phyloP scores from a whole-genome alignment of 1,139 yeast species.

The Candida freyschussii region DNA sequence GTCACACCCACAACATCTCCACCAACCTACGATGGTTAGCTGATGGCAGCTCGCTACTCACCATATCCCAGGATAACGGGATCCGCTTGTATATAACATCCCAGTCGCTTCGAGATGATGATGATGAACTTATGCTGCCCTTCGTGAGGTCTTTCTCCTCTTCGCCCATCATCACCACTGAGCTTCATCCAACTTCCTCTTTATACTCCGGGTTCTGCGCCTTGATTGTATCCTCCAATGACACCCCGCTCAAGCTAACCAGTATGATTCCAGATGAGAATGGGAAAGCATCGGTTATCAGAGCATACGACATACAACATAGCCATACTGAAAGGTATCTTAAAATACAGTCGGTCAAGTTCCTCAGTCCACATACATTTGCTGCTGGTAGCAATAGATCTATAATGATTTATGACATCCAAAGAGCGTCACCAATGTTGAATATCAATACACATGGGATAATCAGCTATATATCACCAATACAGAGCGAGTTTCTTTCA shows the following conservation, averaged over 20 bases:
- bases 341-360: conserved; percentile 20
- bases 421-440: conserved; percentile 14
- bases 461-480: conserved; percentile 14
- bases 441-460: conserved; percentile 12
- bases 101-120: conserved; percentile 19
- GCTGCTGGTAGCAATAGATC: conserved; percentile 23
- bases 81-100: conserved; percentile 29
- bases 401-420: conserved; percentile 25
- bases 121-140: conserved; percentile 19
- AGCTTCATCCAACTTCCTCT: conserved; percentile 25
- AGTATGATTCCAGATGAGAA: conserved; percentile 23
- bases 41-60: conserved; percentile 28
- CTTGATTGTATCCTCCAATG: conserved; percentile 22
- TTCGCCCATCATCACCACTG: conserved; percentile 22
- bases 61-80: conserved; percentile 27
- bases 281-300: conserved; percentile 12
- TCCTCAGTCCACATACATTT: conserved; percentile 14
- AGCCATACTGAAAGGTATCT: conserved; percentile 24
- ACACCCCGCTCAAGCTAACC: conserved; percentile 27
- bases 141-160: conserved; percentile 22
- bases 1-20: conserved; percentile 4
- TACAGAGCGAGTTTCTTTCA: conserved; percentile 11
- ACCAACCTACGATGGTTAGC: conserved; percentile 26
- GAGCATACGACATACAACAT: conserved; percentile 15
- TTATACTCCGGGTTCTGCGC: conserved; percentile 21